Base-by-base conservation (phyloP, 2,329 filamentous ascomycete genomes). In the Aspergillus glaucus region DNA sequence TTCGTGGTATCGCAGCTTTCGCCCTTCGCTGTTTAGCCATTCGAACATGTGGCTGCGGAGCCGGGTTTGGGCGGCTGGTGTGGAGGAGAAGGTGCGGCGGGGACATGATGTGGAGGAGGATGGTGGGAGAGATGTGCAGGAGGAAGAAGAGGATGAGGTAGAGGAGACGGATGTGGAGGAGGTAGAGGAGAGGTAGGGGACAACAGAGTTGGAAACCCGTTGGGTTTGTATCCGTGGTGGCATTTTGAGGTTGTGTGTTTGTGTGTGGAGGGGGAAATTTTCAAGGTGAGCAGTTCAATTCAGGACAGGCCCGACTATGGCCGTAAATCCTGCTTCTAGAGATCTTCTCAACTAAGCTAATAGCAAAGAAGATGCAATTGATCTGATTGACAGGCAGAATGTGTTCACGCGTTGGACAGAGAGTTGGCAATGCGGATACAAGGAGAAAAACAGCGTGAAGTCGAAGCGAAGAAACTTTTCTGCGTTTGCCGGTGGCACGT, bases 21-120 rank as follows among this genome's bases (percentile, higher is more conserved):
- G 52, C 41, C 66, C 69, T 46, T 65, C 57, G 15, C 52, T 53
- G 51, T 78, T 75, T 34, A 85, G 71, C 81, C 81, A 85, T 52
- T 69, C 66, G 57, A 77, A 81, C 73, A 84, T 82, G 44, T 75
- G 67, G 50, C 72, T 69, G 51, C 80, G 76, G 39, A 78, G 71
- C 55, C 70, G 70, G 40, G 79, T 82, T 49, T 72, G 66, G 26
- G 61, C 37, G 42, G 60, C 55, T 42, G 56, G 48, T 6, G 66
- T 64, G n/a, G 58, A 62, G 15, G 65, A 68, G 48, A 70, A 68
- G 12, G 62, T 56, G 14, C 66, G 65, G 15, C 39, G 58, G 45
- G 56, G 59, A 17, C 56, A 58, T 45, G 53, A 55, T 34, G 48
- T 48, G 24, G 48, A 46, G 24, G 48, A 46, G 46, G 45, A 42